Evolutionary conservation across 2,329 filamentous ascomycete genomes (phyloP), one percentile per base, ranked within the genome.

Genomic region (Chrysoporthe deuterocubensis): DNA sequence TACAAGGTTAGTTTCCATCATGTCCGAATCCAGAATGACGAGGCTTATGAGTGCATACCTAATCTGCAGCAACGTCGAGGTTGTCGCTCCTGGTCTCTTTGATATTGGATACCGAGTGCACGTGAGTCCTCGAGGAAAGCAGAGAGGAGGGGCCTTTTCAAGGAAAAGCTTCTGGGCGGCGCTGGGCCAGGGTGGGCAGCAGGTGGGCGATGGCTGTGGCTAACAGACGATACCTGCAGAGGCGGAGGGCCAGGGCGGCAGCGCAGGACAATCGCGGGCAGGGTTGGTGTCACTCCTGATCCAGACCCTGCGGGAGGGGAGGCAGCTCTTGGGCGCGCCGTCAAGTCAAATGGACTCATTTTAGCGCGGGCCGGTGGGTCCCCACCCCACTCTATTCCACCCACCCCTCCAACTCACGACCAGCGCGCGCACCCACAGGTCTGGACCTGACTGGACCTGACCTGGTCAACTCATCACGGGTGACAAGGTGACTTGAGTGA

Each of bases 21-120:
- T 66, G 67, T 69, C 67, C 67, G 64, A 69, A 42, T 26, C 48
- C 44, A 60, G 63, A 63, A 66, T 18, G 14, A 18, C 32, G 37
- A 42, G 61, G 48, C 44, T 62, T 46, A 69, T 69, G 67, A 46
- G 64, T 69, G 67, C 67, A 69, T 66, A 69, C 67, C 67, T 69
- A 59, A 26, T 46, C 59, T 37, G 59, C 43, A 48, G 42, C 14
- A 18, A 43, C n/a, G 14, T 61, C 43, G 59, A 61, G 26, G 59
- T 21, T 68, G 62, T 54, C 48, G 67, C 61, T 59, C 59, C 44
- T 63, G 48, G 50, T 64, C 59, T 48, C 66, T 66, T 66, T 69
- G 67, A 69, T 66, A 57, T 60, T 68, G 67, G 50, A 61, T 66
- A 56, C 64, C 64, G 59, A 57, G 63, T 59, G 42, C 48, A 65